Base-by-base conservation (phyloP, 805 yeast species). In the Saccharomycopsis fermentans region DNA sequence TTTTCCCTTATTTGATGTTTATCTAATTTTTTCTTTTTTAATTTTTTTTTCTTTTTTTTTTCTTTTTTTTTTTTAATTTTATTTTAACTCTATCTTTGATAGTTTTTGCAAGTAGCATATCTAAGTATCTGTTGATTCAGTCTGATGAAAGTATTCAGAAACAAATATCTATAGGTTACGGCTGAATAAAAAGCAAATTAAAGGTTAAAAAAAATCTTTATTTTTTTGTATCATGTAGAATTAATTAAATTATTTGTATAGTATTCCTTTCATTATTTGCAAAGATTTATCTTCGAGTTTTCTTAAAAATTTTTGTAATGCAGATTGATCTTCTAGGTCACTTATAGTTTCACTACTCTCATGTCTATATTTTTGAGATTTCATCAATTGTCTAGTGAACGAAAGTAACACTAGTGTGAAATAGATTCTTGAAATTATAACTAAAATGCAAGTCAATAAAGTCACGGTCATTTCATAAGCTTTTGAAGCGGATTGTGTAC, bases 401-500 rank as follows among this genome's bases (percentile, higher is more conserved):
- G 89, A 79, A 1, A 83, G 66, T 26, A 86, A 65, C 12, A 84
- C 74, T 61, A 81, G 70, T 47, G 81, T 80, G 70, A 82, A 84
- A 70, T 87, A 87, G 26, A 83, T 56, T 64, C 91, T 77, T 16
- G 77, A 59, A 1, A 70, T 71, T 2, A 79, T 73, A 14, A 84
- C 76, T 3, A 74, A 64, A 6, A 82, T 50, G 0, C 84, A 80
- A 9, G 81, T 71, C 11, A 79, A 63, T 12, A 81, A 69, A 5
- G 86, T 84, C 64, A 83, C 71, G 56, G 81, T 80, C 62, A 83
- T 74, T 67, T 87, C 86, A 62, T 77, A 77, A 1, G 69, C 61
- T 55, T 81, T 81, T 0, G 87, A 74, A 0, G 92, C 92, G 47
- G 89, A 82, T 66, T 84, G 87, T 2, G 81, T 73, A 2, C 70